Percentiles rank a stretch among this genome's conserved stretches.
Evolutionary conservation across 495 filamentous ascomycete genomes (phyloP).

Genomic region (Thermochaetoides thermophila): DNA sequence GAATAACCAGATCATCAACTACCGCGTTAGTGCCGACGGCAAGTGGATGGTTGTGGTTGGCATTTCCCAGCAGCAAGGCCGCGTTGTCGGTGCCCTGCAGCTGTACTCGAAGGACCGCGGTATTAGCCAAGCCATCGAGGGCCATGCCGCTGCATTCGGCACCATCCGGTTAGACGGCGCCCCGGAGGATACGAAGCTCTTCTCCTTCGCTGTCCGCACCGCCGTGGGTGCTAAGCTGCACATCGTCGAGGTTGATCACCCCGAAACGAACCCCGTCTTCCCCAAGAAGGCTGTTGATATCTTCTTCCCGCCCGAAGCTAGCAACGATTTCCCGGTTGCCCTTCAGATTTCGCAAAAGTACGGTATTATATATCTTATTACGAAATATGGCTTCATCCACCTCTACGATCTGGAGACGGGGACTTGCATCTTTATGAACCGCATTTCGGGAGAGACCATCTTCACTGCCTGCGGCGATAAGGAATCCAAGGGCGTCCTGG

Average conservation of each 20-base stretch:
- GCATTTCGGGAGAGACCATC: constrained; percentile 97
- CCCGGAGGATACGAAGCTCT: constrained; percentile 80
- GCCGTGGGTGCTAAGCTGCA: constrained; percentile 86
- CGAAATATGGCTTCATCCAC: constrained; percentile 98
- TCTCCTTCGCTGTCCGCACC: constrained; percentile 88
- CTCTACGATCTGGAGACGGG: constrained; percentile 94
- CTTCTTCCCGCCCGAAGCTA: constrained; percentile 89
- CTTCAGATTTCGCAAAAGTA: constrained; percentile 96
- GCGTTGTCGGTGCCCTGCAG: constrained; percentile 91
- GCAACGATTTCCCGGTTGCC: constrained; percentile 94
- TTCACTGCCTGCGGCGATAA: constrained; percentile 81
- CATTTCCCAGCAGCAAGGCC: constrained; percentile 82
- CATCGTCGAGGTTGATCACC: constrained; percentile 94
- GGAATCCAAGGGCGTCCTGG: constrained; percentile 78
- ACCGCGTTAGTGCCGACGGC: constrained; percentile 85
- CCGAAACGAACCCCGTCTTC: constrained; percentile 72
- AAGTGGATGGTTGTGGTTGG: constrained; percentile 98
- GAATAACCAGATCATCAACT: constrained; percentile 99
- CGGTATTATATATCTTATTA: constrained; percentile 90
- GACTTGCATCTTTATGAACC: constrained; percentile 99
- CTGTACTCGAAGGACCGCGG: constrained; percentile 89
- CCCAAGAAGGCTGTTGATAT: constrained; percentile 92
- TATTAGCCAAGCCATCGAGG: constrained; percentile 95
- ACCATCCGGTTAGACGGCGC: constrained; percentile 78
- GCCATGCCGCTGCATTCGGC: constrained; percentile 91